A percentile compares a stretch with the other conserved stretches of the same genome.
These are phyloP conservation scores for Coemansia sp. DNA, from an alignment of 371 early-diverging fungal genomes.

Conservation along the genomic window DNA sequence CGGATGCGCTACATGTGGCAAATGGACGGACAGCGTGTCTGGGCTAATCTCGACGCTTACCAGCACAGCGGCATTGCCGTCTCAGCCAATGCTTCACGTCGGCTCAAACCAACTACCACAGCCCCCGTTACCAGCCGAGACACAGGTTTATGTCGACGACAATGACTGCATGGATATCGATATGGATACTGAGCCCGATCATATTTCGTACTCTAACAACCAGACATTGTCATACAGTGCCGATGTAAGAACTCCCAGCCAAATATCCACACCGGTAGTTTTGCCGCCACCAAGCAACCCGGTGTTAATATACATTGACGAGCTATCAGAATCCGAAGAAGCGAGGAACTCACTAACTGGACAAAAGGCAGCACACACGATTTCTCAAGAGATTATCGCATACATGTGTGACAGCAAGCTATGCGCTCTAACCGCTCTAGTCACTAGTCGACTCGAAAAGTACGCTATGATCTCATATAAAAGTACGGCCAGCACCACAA, in stretches of 20 bases:
- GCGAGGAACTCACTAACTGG: background rate
- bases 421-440: constrained; percentile 26
- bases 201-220: background rate
- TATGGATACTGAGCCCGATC: background rate
- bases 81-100: background rate
- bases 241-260: background rate
- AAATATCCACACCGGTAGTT: background rate
- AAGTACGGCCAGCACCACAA: background rate
- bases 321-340: background rate
- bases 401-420: constrained; percentile 6
- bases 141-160: background rate
- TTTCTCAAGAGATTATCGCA: constrained; percentile 18
- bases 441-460: constrained; percentile 20
- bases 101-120: background rate
- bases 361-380: constrained; percentile 9
- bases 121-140: background rate
- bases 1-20: constrained; percentile 36
- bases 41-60: constrained; percentile 17
- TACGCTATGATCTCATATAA: background rate
- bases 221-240: background rate
- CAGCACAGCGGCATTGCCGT: background rate
- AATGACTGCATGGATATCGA: constrained; percentile 22
- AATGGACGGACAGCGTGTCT: constrained; percentile 2
- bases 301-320: constrained; percentile 30
- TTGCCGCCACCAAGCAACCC: background rate